Base-by-base conservation (phyloP, 2,329 filamentous ascomycete genomes). In the Alternaria triticina region DNA sequence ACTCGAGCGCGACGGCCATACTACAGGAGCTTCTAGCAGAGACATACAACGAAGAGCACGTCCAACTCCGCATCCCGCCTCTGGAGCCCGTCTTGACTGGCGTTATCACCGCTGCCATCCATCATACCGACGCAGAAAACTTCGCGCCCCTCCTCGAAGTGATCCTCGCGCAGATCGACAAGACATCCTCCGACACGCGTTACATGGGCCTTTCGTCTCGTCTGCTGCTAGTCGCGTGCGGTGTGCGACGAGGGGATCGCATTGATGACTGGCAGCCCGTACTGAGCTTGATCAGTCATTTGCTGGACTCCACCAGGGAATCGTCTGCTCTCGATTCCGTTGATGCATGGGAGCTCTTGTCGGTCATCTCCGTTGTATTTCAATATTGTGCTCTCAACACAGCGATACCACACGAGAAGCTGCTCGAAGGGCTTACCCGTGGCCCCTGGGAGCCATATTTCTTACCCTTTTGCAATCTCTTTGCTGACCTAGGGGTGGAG, bases 401-500 rank as follows among this genome's bases (percentile, higher is more conserved):
- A 7, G 82, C 96, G 36, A 89, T 97, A 45, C 88, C 92, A 1
- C 86, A 88, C 40, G 86, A 94, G 60, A 86, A 87, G 15, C 80
- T 87, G 4, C 84, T 97, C 49, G 88, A 90, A 33, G 82, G 83
- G 4, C 82, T 97, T 51, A 89, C 87, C 4, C 86, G 86, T 55
- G 88, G 91, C 47, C 85, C 86, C 1, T 86, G 94, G 72, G 87
- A 90, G 73, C 81, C 81, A 55, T 90, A 90, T 83, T 98, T 97
- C 77, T 86, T 98, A 46, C 86, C 89, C 0, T 97, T 98, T 79
- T 97, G 93, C 79, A 90, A 90, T 13, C 90, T 92, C 56, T 90
- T 96, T 70, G 90, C 92, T 0, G 87, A 93, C 57, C 83, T 96
- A 36, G 90, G 94, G 49, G 77, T 86, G 2, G 87, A 90, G 57